Percentiles rank a stretch among this genome's conserved stretches.
Conservation (phyloP, 78 protist species). For the Dictyostelium brefeldianum region DNA sequence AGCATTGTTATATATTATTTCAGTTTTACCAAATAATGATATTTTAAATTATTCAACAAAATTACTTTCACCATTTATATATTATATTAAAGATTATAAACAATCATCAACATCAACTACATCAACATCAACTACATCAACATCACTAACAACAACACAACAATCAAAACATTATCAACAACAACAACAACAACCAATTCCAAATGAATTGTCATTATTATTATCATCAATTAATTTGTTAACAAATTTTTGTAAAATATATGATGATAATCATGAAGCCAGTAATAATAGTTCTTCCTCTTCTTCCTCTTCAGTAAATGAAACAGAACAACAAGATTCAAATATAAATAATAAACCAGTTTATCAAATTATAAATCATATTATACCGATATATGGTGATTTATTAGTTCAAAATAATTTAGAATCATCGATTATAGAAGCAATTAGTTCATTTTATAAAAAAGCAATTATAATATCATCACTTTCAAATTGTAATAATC, state of each 20-base stretch:
- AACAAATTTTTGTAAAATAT: conserved; percentile 31
- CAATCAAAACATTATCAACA: not conserved
- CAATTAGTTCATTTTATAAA: conserved; percentile 34
- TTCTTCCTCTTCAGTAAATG: not conserved
- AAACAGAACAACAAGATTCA: not conserved
- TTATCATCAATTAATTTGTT: conserved; percentile 20
- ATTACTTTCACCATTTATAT: conserved; percentile 36
- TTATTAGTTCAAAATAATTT: not conserved
- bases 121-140: not conserved
- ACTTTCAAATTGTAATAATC: not conserved
- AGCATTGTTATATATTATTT: conserved; percentile 38
- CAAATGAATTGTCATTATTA: conserved; percentile 2
- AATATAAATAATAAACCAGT: not conserved
- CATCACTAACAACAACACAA: not conserved
- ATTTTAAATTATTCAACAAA: conserved; percentile 14
- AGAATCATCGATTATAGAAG: conserved; percentile 46
- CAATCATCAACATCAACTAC: not conserved
- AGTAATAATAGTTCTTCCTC: too few relatives aligned
- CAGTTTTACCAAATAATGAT: conserved; percentile 3
- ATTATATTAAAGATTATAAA: conserved; percentile 11
- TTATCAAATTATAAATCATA: conserved; percentile 9
- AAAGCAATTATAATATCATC: not conserved
- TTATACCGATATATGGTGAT: conserved; percentile 33
- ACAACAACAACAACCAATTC: not conserved
- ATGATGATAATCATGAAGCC: conserved; percentile 1